These are phyloP conservation scores for Camelina hispida DNA, from an alignment of 345 rosid genomes.

Conservation along the genomic window DNA sequence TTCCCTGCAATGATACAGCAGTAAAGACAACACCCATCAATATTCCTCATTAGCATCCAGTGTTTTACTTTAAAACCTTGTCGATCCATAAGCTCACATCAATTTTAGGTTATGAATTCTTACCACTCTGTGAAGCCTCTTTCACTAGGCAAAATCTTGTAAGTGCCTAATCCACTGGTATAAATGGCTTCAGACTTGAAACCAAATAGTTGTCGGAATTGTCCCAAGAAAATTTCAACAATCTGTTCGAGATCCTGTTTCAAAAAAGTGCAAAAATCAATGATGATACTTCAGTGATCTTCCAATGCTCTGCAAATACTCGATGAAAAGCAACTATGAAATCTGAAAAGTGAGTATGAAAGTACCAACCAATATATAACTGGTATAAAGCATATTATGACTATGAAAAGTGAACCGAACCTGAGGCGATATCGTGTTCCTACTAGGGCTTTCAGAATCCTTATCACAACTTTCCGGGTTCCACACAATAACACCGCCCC, in stretches of 20 bases:
- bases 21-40: slow-evolving; percentile 13
- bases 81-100: slow-evolving; percentile 17
- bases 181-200: slow-evolving; percentile 64
- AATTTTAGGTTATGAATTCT: slow-evolving; percentile 24
- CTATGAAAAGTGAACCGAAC: slow-evolving; percentile 45
- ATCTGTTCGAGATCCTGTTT: slow-evolving; percentile 78
- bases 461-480: slow-evolving; percentile 64
- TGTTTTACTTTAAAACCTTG: slow-evolving; percentile 14
- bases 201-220: slow-evolving; percentile 87
- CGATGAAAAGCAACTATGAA: background rate
- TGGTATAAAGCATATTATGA: slow-evolving; percentile 1
- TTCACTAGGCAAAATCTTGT: slow-evolving; percentile 69
- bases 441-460: slow-evolving; percentile 50
- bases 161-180: slow-evolving; percentile 62
- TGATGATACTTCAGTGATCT: slow-evolving; percentile 15
- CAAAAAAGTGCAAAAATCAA: slow-evolving; percentile 32
- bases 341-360: background rate
- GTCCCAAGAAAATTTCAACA: slow-evolving; percentile 91
- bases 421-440: slow-evolving; percentile 61
- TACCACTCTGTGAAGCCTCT: slow-evolving; percentile 94
- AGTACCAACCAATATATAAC: background rate
- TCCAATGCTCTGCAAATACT: slow-evolving; percentile 21
- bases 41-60: slow-evolving; percentile 20
- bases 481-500: slow-evolving; percentile 97
- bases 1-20: slow-evolving; percentile 63